These are phyloP conservation scores for Tricholoma flavovirens DNA, from an alignment of 768 basidiomycete genomes.

Conservation along the genomic window DNA sequence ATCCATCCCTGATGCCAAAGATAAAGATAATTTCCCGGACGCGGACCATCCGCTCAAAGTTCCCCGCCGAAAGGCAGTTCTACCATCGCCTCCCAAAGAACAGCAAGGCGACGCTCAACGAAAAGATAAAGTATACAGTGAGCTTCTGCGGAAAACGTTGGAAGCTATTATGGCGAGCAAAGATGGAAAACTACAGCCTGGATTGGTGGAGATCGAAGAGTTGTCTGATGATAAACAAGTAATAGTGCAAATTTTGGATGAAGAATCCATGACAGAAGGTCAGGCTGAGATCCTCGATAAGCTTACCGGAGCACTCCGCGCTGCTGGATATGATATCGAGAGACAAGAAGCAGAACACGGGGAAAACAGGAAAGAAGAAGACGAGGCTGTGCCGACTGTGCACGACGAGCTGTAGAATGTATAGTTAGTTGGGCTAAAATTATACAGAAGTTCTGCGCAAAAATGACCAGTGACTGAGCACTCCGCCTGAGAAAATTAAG, in stretches of 20 bases:
- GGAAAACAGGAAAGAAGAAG: constrained; percentile 25
- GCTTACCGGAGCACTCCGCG: constrained; percentile 46
- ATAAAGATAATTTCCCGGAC: constrained; percentile 32
- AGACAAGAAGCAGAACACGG: constrained; percentile 20
- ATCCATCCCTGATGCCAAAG: constrained; percentile 19
- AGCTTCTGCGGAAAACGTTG: constrained; percentile 33
- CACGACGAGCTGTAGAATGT: constrained; percentile 15
- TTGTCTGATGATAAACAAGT: constrained; percentile 35
- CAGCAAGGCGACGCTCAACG: constrained; percentile 9
- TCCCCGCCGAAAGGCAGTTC: constrained; percentile 43
- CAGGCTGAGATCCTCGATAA: constrained; percentile 35
- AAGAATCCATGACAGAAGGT: constrained; percentile 31
- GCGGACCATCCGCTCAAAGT: constrained; percentile 52
- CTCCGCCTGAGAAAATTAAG: not conserved
- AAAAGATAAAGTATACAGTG: constrained; percentile 22
- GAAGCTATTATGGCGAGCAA: constrained; percentile 29
- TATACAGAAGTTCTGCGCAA: not conserved
- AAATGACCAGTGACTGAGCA: constrained; percentile 1
- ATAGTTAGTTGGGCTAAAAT: not conserved
- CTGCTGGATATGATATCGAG: constrained; percentile 47
- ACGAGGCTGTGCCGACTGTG: constrained; percentile 9
- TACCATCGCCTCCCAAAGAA: constrained; percentile 31
- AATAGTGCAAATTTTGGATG: constrained; percentile 41
- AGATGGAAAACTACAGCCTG: constrained; percentile 13
- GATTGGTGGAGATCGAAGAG: constrained; percentile 38